Conservation (phyloP, 805 yeast genomes). For the Torulaspora quercuum region DNA sequence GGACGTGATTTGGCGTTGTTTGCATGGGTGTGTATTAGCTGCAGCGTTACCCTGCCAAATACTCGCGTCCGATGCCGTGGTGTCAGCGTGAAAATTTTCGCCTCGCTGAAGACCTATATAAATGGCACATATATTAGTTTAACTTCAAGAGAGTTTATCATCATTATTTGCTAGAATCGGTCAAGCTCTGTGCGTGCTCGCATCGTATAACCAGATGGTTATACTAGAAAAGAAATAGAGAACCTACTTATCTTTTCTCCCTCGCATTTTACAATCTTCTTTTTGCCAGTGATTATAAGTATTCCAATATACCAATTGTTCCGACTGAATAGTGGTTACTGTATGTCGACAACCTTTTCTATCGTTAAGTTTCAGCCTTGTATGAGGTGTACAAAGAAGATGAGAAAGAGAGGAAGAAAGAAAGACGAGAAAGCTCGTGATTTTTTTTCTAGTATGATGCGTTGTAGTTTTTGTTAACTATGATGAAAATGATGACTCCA, state of each 20-base stretch:
- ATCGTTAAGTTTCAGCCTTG: slow-evolving; percentile 50
- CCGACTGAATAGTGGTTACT: slow-evolving; percentile 42
- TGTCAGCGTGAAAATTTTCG: no score
- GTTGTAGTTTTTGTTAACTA: slow-evolving; percentile 16
- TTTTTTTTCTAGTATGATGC: slow-evolving; percentile 6
- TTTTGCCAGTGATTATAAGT: slow-evolving; percentile 30
- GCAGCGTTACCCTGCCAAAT: no score
- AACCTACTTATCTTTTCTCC: slow-evolving; percentile 8
- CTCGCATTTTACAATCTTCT: slow-evolving; percentile 1
- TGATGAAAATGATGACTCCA: slow-evolving; percentile 40
- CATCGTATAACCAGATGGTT: slow-evolving; percentile 22
- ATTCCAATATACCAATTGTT: slow-evolving; percentile 39
- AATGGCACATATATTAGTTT: no score
- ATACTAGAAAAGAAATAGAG: slow-evolving; percentile 15
- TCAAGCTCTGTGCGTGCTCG: no score
- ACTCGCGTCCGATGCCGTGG: no score
- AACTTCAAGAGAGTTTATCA: no score
- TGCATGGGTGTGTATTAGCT: no score
- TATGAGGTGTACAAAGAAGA: slow-evolving; percentile 34
- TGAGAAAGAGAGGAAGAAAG: not conserved
- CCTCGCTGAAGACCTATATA: no score
- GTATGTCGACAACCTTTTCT: slow-evolving; percentile 43
- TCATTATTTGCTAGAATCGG: no score
- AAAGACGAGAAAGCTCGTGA: not conserved
- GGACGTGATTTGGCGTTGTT: no score